phyloP scores from a whole-genome alignment of 768 basidiomycete species.

The Macrolepiota fuliginosa region DNA sequence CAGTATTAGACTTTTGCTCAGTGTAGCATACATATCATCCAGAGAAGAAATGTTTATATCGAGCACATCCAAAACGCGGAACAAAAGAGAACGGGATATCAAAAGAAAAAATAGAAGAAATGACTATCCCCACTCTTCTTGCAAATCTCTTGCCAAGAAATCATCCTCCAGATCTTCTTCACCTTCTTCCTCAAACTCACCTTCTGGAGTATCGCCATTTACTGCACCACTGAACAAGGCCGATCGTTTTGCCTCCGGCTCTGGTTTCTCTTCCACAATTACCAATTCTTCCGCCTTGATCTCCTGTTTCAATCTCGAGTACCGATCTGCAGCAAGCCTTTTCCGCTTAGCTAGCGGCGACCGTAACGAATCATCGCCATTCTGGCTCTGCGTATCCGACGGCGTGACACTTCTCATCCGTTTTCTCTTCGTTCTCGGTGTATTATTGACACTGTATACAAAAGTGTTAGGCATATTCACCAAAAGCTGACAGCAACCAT shows the following conservation, averaged over 20 bases:
- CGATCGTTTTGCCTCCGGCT: conserved; percentile 16
- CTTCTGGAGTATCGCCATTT: conserved; percentile 24
- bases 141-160: conserved; percentile 77
- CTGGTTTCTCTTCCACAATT: conserved; percentile 16
- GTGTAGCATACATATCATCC: conserved; percentile 11
- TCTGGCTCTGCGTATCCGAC: conserved; percentile 38
- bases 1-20: conserved; percentile 4
- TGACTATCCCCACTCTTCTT: conserved; percentile 74
- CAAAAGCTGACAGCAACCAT: neutral
- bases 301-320: conserved; percentile 68
- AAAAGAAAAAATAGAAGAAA: conserved; percentile 13
- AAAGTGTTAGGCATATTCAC: neutral
- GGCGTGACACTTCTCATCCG: conserved; percentile 72
- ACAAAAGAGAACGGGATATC: conserved; percentile 10
- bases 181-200: conserved; percentile 40
- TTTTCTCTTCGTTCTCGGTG: conserved; percentile 57
- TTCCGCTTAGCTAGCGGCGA: conserved; percentile 83
- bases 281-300: conserved; percentile 53
- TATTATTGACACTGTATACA: conserved; percentile 31
- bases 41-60: conserved; percentile 6
- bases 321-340: conserved; percentile 64
- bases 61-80: conserved; percentile 4
- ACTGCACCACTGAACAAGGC: conserved; percentile 12
- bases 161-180: conserved; percentile 67
- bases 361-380: conserved; percentile 43